Conservation (phyloP, 2,329 filamentous ascomycete species). For the Neocucurbitaria cava region DNA sequence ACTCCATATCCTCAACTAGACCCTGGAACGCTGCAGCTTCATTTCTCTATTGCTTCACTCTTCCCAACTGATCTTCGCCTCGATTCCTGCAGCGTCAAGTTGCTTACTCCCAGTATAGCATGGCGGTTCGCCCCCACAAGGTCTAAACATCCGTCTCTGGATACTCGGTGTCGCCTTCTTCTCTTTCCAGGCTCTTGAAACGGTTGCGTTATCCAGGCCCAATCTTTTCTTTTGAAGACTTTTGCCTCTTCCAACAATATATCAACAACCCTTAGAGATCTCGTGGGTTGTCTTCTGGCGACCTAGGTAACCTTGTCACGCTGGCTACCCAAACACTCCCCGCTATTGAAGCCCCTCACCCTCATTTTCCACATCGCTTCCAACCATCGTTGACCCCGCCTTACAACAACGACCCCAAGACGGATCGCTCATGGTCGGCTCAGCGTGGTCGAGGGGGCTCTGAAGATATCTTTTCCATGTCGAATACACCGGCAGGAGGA, state of each 20-base stretch:
- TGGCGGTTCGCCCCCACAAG: conserved; percentile 25
- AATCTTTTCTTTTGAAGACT: neutral
- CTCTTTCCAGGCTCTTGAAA: conserved; percentile 1
- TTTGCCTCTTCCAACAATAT: conserved; percentile 2
- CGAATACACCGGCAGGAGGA: conserved; percentile 28
- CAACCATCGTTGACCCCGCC: conserved; percentile 41
- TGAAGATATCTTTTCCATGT: conserved; percentile 43
- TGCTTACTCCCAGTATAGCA: conserved; percentile 17
- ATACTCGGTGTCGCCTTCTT: conserved; percentile 8
- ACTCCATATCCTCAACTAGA: conserved; percentile 16
- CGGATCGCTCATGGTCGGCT: conserved; percentile 46
- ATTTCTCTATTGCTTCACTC: conserved; percentile 14
- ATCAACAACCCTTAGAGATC: conserved; percentile 1
- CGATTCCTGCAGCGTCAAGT: conserved; percentile 15
- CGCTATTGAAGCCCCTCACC: conserved; percentile 41
- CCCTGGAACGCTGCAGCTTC: conserved; percentile 17
- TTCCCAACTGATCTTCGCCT: conserved; percentile 5
- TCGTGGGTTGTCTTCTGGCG: conserved; percentile 37
- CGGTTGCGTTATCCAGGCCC: neutral
- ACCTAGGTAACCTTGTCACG: conserved; percentile 35
- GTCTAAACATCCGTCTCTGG: conserved; percentile 19
- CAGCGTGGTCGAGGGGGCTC: conserved; percentile 38
- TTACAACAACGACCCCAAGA: conserved; percentile 39
- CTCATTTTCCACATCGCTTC: conserved; percentile 40
- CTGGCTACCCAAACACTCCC: conserved; percentile 50